Evolutionary conservation across 208 protist species (phyloP).

Genomic region (Wallacemonas collosoma): DNA sequence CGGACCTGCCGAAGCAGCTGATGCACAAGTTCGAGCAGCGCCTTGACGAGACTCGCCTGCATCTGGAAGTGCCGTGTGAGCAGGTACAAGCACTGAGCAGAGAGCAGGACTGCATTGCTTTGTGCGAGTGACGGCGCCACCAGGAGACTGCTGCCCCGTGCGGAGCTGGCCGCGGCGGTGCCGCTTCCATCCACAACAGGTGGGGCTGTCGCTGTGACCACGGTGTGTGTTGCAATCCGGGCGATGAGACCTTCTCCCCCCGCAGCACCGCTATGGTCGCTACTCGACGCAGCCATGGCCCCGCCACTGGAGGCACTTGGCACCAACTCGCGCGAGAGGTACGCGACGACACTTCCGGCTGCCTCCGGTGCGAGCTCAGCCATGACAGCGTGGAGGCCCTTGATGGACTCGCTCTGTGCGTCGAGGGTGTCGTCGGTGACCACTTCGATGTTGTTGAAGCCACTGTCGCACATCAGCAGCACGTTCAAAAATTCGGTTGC

Average conservation of each 20-base stretch:
- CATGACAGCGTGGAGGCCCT: slow-evolving; percentile 33
- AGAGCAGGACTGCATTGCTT: slow-evolving; percentile 55
- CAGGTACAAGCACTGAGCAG: slow-evolving; percentile 80
- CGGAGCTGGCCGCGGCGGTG: not conserved
- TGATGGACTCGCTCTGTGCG: slow-evolving; percentile 28
- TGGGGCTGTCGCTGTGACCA: slow-evolving; percentile 3
- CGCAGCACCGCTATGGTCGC: not conserved
- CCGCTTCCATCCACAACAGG: slow-evolving; percentile 5
- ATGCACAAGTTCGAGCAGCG: slow-evolving; percentile 51
- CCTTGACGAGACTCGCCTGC: slow-evolving; percentile 56
- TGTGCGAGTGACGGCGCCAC: not conserved
- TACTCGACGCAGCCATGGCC: slow-evolving; percentile 3
- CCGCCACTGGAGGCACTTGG: not conserved
- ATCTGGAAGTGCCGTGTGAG: slow-evolving; percentile 89
- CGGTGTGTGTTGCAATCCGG: slow-evolving; percentile 1
- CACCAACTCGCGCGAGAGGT: slow-evolving; percentile 41
- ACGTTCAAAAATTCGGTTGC: slow-evolving; percentile 35
- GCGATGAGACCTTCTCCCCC: slow-evolving; percentile 3
- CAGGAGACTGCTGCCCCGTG: not conserved
- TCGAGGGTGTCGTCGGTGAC: not conserved
- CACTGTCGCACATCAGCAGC: slow-evolving; percentile 52
- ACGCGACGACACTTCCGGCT: slow-evolving; percentile 50
- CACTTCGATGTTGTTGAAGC: slow-evolving; percentile 40
- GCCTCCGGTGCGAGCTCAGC: slow-evolving; percentile 34
- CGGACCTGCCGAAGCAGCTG: slow-evolving; percentile 41